Percentiles rank a stretch among this genome's conserved stretches.
These are phyloP conservation scores for Draba incana DNA, from an alignment of 345 rosid genomes.

Conservation along the genomic window DNA sequence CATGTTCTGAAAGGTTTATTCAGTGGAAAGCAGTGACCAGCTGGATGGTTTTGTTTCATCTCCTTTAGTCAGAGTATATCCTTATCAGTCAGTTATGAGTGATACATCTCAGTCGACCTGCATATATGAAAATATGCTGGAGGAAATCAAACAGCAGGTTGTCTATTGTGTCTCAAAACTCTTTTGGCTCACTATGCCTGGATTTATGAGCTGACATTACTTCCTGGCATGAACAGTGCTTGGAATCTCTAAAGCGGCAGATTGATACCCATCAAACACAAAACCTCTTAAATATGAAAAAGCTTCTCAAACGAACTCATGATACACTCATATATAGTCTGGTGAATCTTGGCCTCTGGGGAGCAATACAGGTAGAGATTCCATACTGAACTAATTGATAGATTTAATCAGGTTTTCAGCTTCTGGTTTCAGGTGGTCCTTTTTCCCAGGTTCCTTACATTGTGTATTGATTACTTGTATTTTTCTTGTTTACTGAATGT, in stretches of 20 bases:
- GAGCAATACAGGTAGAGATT: constrained; percentile 71
- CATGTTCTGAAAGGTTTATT: constrained; percentile 59
- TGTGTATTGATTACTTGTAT: constrained; percentile 22
- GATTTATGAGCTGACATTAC: constrained; percentile 34
- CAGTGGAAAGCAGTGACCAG: constrained; percentile 69
- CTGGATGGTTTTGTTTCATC: constrained; percentile 68
- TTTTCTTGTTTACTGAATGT: constrained; percentile 25
- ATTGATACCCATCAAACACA: constrained; percentile 52
- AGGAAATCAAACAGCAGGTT: constrained; percentile 65
- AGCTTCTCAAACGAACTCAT: constrained; percentile 61
- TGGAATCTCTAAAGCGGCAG: constrained; percentile 54
- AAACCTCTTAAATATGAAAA: constrained; percentile 52
- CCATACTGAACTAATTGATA: constrained; percentile 16
- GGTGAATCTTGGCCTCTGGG: constrained; percentile 80
- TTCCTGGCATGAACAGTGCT: constrained; percentile 62
- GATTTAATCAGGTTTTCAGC: constrained; percentile 21
- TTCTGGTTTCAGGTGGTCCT: constrained; percentile 20
- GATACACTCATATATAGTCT: constrained; percentile 65
- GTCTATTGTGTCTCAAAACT: constrained; percentile 31
- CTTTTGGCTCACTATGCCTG: constrained; percentile 29
- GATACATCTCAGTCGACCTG: constrained; percentile 42
- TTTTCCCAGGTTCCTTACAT: constrained; percentile 9
- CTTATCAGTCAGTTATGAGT: constrained; percentile 52
- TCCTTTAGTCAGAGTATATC: constrained; percentile 67
- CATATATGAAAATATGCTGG: constrained; percentile 46